phyloP scores from a whole-genome alignment of 441 rosid genomes.

The Omphalea diandra region DNA sequence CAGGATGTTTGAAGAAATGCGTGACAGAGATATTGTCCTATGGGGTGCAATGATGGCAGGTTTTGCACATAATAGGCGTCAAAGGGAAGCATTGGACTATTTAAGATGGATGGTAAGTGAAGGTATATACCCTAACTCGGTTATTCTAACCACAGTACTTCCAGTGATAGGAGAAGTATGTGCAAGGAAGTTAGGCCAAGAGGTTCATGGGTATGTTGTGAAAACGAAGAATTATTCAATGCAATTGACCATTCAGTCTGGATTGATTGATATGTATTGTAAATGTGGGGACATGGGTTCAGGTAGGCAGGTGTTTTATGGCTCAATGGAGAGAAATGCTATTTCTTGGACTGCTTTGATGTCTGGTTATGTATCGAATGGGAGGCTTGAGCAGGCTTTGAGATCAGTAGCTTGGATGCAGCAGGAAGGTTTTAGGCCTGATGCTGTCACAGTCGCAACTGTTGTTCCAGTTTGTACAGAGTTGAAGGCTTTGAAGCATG shows the following conservation, averaged over 20 bases:
- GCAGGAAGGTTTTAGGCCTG: conserved; percentile 81
- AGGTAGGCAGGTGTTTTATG: conserved; percentile 70
- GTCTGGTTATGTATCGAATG: conserved; percentile 77
- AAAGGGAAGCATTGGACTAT: conserved; percentile 55
- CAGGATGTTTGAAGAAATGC: conserved; percentile 58
- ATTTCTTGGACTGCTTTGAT: conserved; percentile 84
- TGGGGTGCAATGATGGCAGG: conserved; percentile 93
- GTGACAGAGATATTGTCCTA: conserved; percentile 55
- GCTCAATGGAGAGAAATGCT: conserved; percentile 59
- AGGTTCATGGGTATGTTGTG: conserved; percentile 68
- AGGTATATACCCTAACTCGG: conserved; percentile 64
- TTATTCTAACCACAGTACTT: conserved; percentile 57
- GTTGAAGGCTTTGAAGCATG: conserved; percentile 63
- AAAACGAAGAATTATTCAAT: conserved; percentile 46
- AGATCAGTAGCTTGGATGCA: conserved; percentile 92
- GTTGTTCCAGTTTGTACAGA: conserved; percentile 71
- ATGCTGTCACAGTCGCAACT: conserved; percentile 68
- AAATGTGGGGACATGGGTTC: conserved; percentile 72
- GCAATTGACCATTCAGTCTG: conserved; percentile 60
- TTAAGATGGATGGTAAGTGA: conserved; percentile 64
- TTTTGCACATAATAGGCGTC: conserved; percentile 65
- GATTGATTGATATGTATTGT: conserved; percentile 80
- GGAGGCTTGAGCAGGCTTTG: conserved; percentile 78
- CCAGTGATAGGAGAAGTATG: conserved; percentile 64
- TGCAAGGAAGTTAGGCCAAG: conserved; percentile 56